These are phyloP conservation scores for Saturnispora zaruensis DNA, from an alignment of 805 yeast species.

Conservation along the genomic window DNA sequence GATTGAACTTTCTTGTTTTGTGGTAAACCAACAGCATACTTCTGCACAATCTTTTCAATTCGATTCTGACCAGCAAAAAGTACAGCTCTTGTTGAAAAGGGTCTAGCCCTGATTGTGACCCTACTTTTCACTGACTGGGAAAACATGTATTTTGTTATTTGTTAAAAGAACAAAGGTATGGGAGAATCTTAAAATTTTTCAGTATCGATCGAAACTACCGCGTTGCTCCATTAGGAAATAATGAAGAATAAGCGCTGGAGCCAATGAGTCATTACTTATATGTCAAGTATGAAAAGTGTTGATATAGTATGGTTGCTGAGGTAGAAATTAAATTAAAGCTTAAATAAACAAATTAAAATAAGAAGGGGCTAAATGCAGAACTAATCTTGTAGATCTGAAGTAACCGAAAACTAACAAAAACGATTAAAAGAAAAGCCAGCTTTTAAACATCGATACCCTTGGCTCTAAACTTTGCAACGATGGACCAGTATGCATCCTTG, in stretches of 20 bases:
- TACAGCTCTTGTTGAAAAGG: conserved; percentile 1
- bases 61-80: conserved; percentile 59
- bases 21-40: conserved; percentile 80
- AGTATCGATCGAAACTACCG: background rate
- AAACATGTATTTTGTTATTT: background rate
- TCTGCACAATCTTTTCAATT: conserved; percentile 93
- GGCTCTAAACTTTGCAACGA: conserved; percentile 23
- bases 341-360: background rate
- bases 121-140: background rate
- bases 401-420: background rate
- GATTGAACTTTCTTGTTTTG: conserved; percentile 66
- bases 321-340: background rate
- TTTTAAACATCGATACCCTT: conserved; percentile 14
- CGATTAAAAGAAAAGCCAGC: background rate
- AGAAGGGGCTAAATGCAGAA: background rate
- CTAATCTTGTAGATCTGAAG: background rate
- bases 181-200: background rate
- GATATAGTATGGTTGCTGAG: background rate
- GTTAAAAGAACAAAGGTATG: background rate
- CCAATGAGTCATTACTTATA: conserved; percentile 9
- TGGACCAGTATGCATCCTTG: conserved; percentile 29
- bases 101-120: background rate
- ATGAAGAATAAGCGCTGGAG: background rate
- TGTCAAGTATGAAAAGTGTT: background rate
- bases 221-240: conserved; percentile 9